Conservation (phyloP, 2,329 filamentous ascomycete genomes). For the Fusarium clavum region DNA sequence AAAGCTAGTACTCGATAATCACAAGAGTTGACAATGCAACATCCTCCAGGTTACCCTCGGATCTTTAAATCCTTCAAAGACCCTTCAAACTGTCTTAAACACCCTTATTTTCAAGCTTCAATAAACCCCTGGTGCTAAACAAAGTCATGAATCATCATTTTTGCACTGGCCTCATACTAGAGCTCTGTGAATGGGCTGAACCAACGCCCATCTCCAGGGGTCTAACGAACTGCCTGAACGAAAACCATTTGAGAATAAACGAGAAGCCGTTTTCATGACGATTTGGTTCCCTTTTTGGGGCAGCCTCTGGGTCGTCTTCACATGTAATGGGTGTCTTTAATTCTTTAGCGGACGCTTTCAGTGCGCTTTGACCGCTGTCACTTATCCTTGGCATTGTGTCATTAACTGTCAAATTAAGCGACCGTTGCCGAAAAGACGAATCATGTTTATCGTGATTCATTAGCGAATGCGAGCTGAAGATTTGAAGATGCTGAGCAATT, state of each 20-base stretch:
- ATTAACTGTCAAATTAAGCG: slow-evolving; percentile 25
- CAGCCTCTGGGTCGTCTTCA: not conserved
- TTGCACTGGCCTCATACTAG: not conserved
- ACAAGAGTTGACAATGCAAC: not conserved
- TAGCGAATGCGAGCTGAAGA: not conserved
- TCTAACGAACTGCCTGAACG: not conserved
- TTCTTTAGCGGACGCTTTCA: not conserved
- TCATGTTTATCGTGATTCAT: not conserved
- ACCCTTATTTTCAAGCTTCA: slow-evolving; percentile 26
- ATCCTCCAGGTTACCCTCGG: not conserved
- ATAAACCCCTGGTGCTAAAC: slow-evolving; percentile 11
- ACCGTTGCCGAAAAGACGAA: slow-evolving; percentile 24
- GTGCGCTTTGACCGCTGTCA: slow-evolving; percentile 9
- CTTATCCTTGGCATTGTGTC: slow-evolving; percentile 14
- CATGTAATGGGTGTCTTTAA: not conserved
- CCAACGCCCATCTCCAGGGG: not conserved
- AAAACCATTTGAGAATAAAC: no score
- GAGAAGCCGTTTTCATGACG: not conserved
- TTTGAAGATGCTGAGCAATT: slow-evolving; percentile 6
- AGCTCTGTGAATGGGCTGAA: not conserved
- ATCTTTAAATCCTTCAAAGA: slow-evolving; percentile 17
- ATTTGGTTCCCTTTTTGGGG: slow-evolving; percentile 36
- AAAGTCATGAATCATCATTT: slow-evolving; percentile 44
- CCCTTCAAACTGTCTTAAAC: not conserved
- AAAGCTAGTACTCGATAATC: slow-evolving; percentile 32